Conservation (phyloP, 169 alveolate genomes). For the Eimeria maxima region DNA sequence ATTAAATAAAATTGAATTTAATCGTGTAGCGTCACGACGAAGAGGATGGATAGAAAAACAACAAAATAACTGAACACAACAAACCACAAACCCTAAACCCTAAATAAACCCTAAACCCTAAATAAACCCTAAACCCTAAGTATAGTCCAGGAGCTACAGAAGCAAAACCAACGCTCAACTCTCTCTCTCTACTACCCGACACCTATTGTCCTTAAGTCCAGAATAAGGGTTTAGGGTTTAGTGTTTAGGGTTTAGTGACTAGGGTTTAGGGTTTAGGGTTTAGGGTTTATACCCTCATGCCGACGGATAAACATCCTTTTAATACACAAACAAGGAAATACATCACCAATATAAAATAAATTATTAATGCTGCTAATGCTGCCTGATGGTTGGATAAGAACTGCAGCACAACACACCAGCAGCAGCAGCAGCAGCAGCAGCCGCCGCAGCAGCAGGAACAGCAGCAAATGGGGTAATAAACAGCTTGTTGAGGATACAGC, state of each 20-base stretch:
- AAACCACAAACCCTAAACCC: neutral
- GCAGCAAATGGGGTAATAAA: neutral
- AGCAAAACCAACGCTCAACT: too few relatives aligned
- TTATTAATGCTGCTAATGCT: constrained; percentile 6
- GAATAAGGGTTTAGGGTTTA: too few relatives aligned
- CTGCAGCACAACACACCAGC: constrained; percentile 39
- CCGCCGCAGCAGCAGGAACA: neutral
- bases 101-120: neutral
- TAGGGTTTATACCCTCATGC: constrained; percentile 12
- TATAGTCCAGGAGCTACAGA: too few relatives aligned
- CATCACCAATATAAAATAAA: constrained; percentile 5
- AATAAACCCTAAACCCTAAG: neutral
- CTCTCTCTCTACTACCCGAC: too few relatives aligned
- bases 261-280: too few relatives aligned
- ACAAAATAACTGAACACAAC: constrained; percentile 40
- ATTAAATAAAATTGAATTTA: constrained; percentile 63
- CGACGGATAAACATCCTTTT: constrained; percentile 59
- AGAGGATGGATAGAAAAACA: constrained; percentile 53
- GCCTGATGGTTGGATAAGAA: constrained; percentile 21
- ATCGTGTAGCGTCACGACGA: constrained; percentile 43
- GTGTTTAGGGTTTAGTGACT: too few relatives aligned
- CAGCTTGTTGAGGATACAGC: too few relatives aligned
- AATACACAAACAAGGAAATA: constrained; percentile 43
- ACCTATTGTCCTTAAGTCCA: too few relatives aligned
- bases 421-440: constrained; percentile 3